Evolutionary conservation across 1,139 yeast species (phyloP).

Genomic region (Pichia sp.): DNA sequence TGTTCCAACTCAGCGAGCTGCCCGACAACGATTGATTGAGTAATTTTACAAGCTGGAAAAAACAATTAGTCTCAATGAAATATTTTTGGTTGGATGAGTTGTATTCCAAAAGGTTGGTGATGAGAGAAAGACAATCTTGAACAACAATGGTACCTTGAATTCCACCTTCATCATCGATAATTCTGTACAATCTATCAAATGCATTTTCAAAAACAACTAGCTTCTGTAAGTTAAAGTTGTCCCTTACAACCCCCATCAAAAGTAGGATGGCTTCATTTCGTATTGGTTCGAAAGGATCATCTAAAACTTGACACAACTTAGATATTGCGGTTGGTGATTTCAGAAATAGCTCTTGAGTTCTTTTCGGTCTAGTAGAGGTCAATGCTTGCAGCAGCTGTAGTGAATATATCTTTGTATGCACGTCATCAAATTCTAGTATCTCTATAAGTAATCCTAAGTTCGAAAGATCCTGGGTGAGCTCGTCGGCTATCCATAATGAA

Average conservation of each 20-base stretch:
- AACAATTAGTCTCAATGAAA: conserved; percentile 80
- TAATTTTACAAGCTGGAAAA: conserved; percentile 58
- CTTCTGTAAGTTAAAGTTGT: conserved; percentile 84
- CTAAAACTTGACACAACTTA: conserved; percentile 61
- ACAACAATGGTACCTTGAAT: conserved; percentile 85
- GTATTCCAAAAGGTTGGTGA: conserved; percentile 68
- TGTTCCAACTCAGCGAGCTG: conserved; percentile 58
- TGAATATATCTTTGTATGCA: conserved; percentile 74
- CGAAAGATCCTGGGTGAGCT: conserved; percentile 66
- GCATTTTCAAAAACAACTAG: conserved; percentile 93
- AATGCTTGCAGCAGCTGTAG: conserved; percentile 83
- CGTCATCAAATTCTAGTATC: conserved; percentile 54
- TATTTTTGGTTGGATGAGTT: conserved; percentile 89
- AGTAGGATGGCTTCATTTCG: conserved; percentile 82
- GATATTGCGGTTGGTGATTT: conserved; percentile 78
- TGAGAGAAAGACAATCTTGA: conserved; percentile 78
- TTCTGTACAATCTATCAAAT: conserved; percentile 72
- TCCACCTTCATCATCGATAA: conserved; percentile 86
- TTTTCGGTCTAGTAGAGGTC: conserved; percentile 67
- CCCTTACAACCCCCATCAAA: conserved; percentile 77
- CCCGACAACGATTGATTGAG: conserved; percentile 54
- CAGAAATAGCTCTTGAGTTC: conserved; percentile 71
- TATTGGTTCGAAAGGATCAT: conserved; percentile 80
- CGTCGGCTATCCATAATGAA: conserved; percentile 94
- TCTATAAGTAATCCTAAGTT: conserved; percentile 44